Base-by-base conservation (phyloP, 2,329 filamentous ascomycete species). In the Colletotrichum tropicale region DNA sequence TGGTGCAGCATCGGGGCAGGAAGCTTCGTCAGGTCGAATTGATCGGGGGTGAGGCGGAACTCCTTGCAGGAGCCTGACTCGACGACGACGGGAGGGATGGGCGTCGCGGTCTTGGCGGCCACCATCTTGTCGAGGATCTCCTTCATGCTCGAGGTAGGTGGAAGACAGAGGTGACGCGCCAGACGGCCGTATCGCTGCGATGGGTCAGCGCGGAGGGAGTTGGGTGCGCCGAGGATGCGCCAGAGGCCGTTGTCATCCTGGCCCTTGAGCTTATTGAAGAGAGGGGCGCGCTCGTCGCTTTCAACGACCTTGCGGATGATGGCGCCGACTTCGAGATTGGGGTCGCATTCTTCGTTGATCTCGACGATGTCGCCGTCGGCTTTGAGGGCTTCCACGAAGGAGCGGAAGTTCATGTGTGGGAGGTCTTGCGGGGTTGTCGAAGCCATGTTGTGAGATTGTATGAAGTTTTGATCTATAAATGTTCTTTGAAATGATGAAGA, bases 261-360 rank as follows among this genome's bases (percentile, higher is more conserved):
- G 2, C 88, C 88, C 68, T 85, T 88, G 69, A 90, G 71, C 30
- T 89, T 90, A 80, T 89, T 88, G 83, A 90, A 89, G 1, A 90
- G 83, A 0, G 88, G 88, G 2, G 88, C 88, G 66, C 87, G 88
- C 71, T 84, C 85, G 58, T 88, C 78, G 0, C 81, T 85, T 75
- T 90, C 88, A 74, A 83, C 86, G 10, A 86, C 87, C 16, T 80
- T 81, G 6, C 88, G 83, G 6, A 86, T 87, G 68, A 90, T 89
- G 15, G 88, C 89, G 6, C 81, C 86, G 0, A 82, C 85, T 78
- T 89, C 87, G 38, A 89, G 83, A 66, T 89, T 76, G 6, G 87
- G 85, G 70, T 89, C 86, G 16, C 86, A 78, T 55, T 85, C 82
- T 2, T 81, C 71, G 71, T 87, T 81, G 75, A 89, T 88, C 66